Base-by-base conservation (phyloP, 2,329 filamentous ascomycete species). In the Cladobotryum mycophilum region DNA sequence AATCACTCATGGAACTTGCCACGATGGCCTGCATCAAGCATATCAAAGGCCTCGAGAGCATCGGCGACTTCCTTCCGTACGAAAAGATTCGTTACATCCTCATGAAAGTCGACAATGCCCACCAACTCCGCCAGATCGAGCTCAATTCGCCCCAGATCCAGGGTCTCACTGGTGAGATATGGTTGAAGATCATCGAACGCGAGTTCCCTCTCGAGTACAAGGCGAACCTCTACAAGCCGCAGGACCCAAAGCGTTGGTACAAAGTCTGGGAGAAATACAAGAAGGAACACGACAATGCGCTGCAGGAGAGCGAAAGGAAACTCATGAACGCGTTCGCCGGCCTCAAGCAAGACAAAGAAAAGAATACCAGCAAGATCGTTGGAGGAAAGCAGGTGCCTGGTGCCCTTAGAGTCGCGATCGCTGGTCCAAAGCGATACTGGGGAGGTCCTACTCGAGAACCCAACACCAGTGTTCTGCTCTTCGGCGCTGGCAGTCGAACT, bases 71-170 rank as follows among this genome's bases (percentile, higher is more conserved):
- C 25, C 72, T 91, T 37, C 82, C 85, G 3, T 89, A 86, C 68
- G 69, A 77, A 20, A 61, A 62, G 6, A 78, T 88, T 47, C 75
- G 78, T 7, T 78, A 81, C 1, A 79, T 96, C 38, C 80, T 97
- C 33, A 62, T 79, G 47, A 84, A 83, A 51, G 73, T 97, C 50
- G 82, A 86, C 48, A 85, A 79, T 56, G 84, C 90, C 1, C 70
- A 78, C 41, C 90, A 95, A 65, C 81, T 97, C 33, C 84, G 81
- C 60, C 63, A 76, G 51, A 78, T 96, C 52, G 91, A 96, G 69
- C 55, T 77, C 46, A 82, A 84, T 62, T 91, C 85, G 5, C 88
- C 89, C 0, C 88, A 95, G 56, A 77, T 96, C 47, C 75, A 80
- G 54, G 81, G 82, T 36, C 75, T 86, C 50, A 84, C 84, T 37